These are phyloP conservation scores for Coffea eugenioides DNA, from an alignment of 257 asterid genomes.

Conservation along the genomic window DNA sequence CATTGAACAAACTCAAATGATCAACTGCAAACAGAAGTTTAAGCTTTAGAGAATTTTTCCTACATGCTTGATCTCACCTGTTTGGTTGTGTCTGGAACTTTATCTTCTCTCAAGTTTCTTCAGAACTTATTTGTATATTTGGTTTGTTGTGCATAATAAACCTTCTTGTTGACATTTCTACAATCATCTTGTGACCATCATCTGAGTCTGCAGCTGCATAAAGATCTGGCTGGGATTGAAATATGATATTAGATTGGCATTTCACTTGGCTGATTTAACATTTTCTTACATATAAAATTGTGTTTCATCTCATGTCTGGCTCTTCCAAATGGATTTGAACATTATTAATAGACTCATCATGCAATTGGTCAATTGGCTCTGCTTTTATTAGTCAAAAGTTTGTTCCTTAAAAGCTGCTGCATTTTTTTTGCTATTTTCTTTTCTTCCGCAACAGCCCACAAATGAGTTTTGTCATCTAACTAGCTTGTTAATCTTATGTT, in stretches of 20 bases:
- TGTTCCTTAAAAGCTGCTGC: too few relatives aligned
- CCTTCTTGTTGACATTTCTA: constrained; percentile 8
- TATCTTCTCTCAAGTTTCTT: background rate
- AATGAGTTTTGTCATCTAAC: too few relatives aligned
- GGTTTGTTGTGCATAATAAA: background rate
- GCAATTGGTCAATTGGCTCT: too few relatives aligned
- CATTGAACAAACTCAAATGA: constrained; percentile 15
- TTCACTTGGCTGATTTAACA: background rate
- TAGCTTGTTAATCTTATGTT: too few relatives aligned
- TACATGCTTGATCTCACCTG: background rate
- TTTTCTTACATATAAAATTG: background rate
- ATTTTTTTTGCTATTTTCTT: too few relatives aligned
- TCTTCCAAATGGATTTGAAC: background rate
- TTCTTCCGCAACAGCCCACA: too few relatives aligned
- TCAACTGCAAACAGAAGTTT: background rate
- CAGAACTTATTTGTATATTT: background rate
- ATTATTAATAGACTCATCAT: background rate
- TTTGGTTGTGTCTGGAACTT: background rate
- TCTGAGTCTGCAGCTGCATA: constrained; percentile 6
- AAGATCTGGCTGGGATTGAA: background rate
- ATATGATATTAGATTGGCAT: background rate
- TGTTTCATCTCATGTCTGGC: background rate
- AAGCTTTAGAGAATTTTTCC: background rate
- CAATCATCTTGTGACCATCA: background rate
- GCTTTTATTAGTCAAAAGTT: too few relatives aligned